Evolutionary conservation across 2,329 filamentous ascomycete species (phyloP), one percentile per base, ranked within the genome.

Genomic region (Furcasterigmium furcatum): DNA sequence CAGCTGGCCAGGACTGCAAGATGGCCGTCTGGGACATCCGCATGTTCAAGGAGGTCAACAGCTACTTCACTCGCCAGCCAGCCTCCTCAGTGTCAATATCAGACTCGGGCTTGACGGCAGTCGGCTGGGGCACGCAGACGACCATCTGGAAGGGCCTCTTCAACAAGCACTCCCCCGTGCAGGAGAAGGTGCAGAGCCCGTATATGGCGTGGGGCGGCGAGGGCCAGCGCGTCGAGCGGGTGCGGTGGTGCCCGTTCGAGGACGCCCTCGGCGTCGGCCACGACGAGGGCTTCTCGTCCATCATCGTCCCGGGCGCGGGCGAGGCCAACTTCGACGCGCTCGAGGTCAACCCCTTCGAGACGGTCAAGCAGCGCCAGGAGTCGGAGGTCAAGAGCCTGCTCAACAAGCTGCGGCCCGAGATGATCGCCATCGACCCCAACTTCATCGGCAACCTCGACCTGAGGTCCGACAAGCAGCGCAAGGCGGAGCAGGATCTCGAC

Each of bases 21-120:
- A 95, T 96, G 87, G 84, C 87, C n/a, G 84, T 96, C 12, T 96
- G 92, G 91, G 92, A 97, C 62, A 85, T 97, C 51, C 83, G 92
- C 36, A 95, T 90, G 79, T 94, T 95, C 73, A 90, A 87, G 56
- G 90, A 96, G 60, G 86, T 99, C 21, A 88, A 94, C 69, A 89
- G 79, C 55, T 97, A 97, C 70, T 89, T 85, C 52, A 88, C 91
- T 29, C 80, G 85, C 32, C 82, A 88, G 47, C 94, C 94, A 0
- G 91, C 88, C 5, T 84, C 88, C 2, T 88, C 88, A 0, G 76
- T 97, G 20, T 77, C 89, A 19, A 95, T 99, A 61, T 96, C 90
- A 44, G 94, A 99, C 63, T 84, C 85, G 10, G 88, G 88, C 19
- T 74, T 97, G 43, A 91, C 90, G 1, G 91, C 92, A 3, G 87